Conservation (phyloP, 2,329 filamentous ascomycete species). For the Trichophyton mentagrophytes region DNA sequence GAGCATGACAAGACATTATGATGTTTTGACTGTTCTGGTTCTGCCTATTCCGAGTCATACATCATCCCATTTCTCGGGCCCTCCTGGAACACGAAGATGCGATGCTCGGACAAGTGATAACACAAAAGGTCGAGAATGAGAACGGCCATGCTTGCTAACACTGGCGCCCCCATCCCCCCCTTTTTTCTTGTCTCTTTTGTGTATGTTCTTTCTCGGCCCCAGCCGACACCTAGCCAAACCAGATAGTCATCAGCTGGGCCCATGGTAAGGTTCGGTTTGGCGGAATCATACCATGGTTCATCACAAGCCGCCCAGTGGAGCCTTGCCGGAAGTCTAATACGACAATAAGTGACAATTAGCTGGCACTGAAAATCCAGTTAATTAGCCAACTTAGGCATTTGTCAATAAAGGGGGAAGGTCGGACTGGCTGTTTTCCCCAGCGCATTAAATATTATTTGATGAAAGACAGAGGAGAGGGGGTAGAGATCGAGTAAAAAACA, state of each 20-base stretch:
- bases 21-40: neutral
- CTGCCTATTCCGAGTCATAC: neutral
- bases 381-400: neutral
- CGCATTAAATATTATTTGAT: neutral
- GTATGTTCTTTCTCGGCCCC: neutral
- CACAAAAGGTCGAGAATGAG: neutral
- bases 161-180: neutral
- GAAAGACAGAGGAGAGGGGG: neutral
- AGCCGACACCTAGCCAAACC: neutral
- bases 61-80: neutral
- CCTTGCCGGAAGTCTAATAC: constrained; percentile 6
- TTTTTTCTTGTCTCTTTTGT: neutral
- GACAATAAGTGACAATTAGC: neutral
- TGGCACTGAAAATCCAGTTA: neutral
- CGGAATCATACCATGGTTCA: constrained; percentile 5
- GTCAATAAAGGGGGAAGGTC: neutral
- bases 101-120: neutral
- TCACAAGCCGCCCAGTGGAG: constrained; percentile 4
- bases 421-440: neutral
- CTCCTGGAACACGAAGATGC: neutral
- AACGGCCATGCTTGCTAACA: neutral
- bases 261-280: constrained; percentile 1
- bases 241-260: neutral
- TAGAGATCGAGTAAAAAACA: neutral
- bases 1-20: neutral